Percentiles rank a stretch among this genome's conserved stretches.
These are phyloP conservation scores for Lecanosticta acicola DNA, from an alignment of 2,329 filamentous ascomycete genomes.

Conservation along the genomic window DNA sequence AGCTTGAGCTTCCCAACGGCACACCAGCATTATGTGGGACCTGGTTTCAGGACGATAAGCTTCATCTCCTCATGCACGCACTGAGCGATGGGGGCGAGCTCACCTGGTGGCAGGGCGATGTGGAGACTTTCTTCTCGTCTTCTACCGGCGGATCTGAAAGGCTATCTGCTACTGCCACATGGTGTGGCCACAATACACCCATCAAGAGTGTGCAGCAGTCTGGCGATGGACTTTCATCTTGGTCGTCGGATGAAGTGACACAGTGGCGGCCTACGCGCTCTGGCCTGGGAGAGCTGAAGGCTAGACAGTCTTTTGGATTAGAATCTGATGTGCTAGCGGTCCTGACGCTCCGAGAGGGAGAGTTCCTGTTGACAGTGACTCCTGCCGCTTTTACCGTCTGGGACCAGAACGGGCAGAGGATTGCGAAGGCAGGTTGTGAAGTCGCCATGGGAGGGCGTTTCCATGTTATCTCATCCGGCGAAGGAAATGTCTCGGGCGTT, in stretches of 20 bases:
- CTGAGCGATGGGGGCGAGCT: conserved; percentile 70
- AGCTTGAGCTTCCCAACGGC: conserved; percentile 11
- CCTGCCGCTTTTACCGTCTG: conserved; percentile 1
- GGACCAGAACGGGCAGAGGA: conserved; percentile 3
- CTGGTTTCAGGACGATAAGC: conserved; percentile 27
- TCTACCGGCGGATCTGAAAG: conserved; percentile 22
- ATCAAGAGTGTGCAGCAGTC: conserved; percentile 1
- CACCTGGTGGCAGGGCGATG: conserved; percentile 70
- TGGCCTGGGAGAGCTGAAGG: background rate
- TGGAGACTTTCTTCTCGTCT: conserved; percentile 77
- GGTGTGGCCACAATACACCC: conserved; percentile 15
- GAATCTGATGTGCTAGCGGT: conserved; percentile 3
- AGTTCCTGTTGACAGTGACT: conserved; percentile 3
- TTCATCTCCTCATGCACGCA: conserved; percentile 65
- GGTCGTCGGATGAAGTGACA: conserved; percentile 4
- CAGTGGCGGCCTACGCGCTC: conserved; percentile 1
- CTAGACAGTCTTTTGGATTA: conserved; percentile 1
- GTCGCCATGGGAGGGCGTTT: conserved; percentile 2
- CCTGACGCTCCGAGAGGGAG: background rate
- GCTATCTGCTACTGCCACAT: conserved; percentile 9
- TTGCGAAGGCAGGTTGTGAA: conserved; percentile 1
- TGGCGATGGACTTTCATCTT: conserved; percentile 2
- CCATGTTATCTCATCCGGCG: conserved; percentile 1
- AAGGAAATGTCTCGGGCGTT: conserved; percentile 1
- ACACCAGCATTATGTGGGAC: conserved; percentile 20